phyloP scores from a whole-genome alignment of 495 filamentous ascomycete genomes.

The Melanomma pulvis-pyrius region DNA sequence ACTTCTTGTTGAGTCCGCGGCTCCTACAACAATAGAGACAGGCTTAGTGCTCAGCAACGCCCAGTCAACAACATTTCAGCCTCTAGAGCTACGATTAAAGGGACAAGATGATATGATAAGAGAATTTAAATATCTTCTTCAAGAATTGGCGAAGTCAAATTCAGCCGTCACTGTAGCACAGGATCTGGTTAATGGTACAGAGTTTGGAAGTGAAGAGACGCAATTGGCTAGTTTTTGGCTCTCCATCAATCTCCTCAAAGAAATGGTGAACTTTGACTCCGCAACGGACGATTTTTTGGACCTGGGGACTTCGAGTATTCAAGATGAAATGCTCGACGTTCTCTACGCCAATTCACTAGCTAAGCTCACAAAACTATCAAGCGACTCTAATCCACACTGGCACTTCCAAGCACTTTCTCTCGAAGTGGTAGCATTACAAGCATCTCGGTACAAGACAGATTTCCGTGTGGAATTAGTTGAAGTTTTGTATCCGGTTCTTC shows the following conservation, averaged over 20 bases:
- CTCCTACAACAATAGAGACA: constrained; percentile 3
- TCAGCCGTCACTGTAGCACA: constrained; percentile 29
- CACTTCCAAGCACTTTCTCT: constrained; percentile 50
- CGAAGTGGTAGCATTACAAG: constrained; percentile 47
- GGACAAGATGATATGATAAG: constrained; percentile 40
- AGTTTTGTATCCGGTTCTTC: constrained; percentile 83
- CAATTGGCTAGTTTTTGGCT: constrained; percentile 79
- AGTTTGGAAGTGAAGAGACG: constrained; percentile 26
- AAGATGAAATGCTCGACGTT: constrained; percentile 68
- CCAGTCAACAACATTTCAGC: constrained; percentile 32
- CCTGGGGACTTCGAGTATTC: constrained; percentile 48
- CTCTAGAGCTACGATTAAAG: constrained; percentile 33
- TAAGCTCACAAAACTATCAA: constrained; percentile 55
- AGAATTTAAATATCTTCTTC: constrained; percentile 36
- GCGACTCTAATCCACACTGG: constrained; percentile 66
- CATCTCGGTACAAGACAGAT: constrained; percentile 48
- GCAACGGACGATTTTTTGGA: constrained; percentile 70
- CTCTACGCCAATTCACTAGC: constrained; percentile 76
- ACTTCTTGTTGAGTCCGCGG: constrained; percentile 20
- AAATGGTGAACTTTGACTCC: constrained; percentile 39
- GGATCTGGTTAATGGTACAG: constrained; percentile 37
- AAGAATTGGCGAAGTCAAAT: constrained; percentile 29
- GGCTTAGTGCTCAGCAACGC: constrained; percentile 1
- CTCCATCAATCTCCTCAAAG: constrained; percentile 68
- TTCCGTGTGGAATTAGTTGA: constrained; percentile 90